Conservation (phyloP, 305 asterid species). For the Plantago coronopus region DNA sequence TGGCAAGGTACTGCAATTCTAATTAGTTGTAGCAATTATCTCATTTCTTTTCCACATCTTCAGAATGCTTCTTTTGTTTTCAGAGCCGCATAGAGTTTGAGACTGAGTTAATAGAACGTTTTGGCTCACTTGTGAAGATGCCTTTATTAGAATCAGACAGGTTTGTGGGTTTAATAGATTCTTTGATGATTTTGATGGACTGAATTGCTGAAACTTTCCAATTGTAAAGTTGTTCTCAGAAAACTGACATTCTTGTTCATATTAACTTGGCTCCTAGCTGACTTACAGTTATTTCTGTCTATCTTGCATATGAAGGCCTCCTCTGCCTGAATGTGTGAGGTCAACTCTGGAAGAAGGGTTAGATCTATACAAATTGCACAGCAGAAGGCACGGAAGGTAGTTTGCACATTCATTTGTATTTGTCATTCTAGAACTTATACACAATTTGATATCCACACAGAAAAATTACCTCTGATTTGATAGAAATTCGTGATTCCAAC, state of each 20-base stretch:
- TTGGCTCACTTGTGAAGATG: slow-evolving; percentile 89
- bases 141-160: slow-evolving; percentile 78
- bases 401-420: slow-evolving; percentile 13
- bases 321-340: slow-evolving; percentile 66
- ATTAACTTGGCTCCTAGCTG: not conserved
- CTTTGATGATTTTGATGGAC: not conserved
- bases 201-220: not conserved
- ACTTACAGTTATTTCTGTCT: slow-evolving; percentile 28
- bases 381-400: slow-evolving; percentile 68
- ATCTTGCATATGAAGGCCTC: slow-evolving; percentile 53
- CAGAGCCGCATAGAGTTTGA: slow-evolving; percentile 89
- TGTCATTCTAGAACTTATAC: slow-evolving; percentile 1
- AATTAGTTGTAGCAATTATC: not conserved
- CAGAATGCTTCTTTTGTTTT: slow-evolving; percentile 21
- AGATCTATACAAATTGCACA: slow-evolving; percentile 68
- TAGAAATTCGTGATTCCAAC: too few species aligned
- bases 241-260: not conserved
- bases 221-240: not conserved
- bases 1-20: slow-evolving; percentile 64
- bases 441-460: too few species aligned
- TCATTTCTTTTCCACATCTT: slow-evolving; percentile 6
- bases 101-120: slow-evolving; percentile 76
- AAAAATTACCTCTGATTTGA: too few species aligned
- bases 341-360: slow-evolving; percentile 83
- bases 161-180: slow-evolving; percentile 32